phyloP scores from a whole-genome alignment of 768 basidiomycete genomes.

The Russula dissimulans region DNA sequence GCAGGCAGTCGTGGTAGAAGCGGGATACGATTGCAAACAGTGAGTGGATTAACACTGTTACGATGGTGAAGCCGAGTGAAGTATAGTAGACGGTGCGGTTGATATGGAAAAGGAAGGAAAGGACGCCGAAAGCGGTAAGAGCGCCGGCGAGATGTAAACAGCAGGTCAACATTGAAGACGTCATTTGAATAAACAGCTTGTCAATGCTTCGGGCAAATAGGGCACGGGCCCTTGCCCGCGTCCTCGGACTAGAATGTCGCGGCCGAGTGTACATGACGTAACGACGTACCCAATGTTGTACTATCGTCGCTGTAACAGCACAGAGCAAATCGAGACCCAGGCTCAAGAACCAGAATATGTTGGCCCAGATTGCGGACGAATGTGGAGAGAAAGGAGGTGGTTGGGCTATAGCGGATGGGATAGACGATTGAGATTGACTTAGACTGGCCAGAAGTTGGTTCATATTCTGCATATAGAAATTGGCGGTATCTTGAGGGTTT shows the following conservation, averaged over 20 bases:
- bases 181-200: background rate
- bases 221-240: background rate
- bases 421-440: background rate
- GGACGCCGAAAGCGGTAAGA: background rate
- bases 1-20: background rate
- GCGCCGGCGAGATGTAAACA: background rate
- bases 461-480: background rate
- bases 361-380: background rate
- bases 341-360: slow-evolving; percentile 8
- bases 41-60: too few relatives aligned
- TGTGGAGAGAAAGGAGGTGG: background rate
- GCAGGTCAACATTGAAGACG: background rate
- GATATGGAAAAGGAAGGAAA: background rate
- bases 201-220: background rate
- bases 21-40: background rate
- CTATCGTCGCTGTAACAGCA: background rate
- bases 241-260: background rate
- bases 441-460: background rate
- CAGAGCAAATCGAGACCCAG: background rate
- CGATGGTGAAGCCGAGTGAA: background rate
- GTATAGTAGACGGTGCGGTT: background rate
- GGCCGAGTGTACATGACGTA: background rate
- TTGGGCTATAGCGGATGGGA: background rate
- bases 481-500: background rate
- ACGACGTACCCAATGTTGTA: background rate